phyloP scores from a whole-genome alignment of 2,329 filamentous ascomycete genomes.

The Fusarium equiseti region DNA sequence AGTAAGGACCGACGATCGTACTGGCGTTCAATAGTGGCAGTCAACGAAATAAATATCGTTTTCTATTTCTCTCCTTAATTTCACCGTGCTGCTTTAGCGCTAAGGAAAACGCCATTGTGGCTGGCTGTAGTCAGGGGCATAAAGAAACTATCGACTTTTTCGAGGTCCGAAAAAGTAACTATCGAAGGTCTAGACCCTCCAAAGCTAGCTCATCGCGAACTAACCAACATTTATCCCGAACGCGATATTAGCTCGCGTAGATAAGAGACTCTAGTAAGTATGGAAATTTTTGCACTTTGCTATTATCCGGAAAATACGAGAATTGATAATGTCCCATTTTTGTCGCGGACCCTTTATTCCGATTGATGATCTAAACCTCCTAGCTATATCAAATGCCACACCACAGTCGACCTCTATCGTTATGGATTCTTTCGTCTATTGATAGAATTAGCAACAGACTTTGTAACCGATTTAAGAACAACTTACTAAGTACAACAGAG shows the following conservation, averaged over 20 bases:
- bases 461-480: no score
- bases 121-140: constrained; percentile 13
- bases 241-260: background rate
- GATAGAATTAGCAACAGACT: no score
- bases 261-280: background rate
- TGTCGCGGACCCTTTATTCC: background rate
- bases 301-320: rapidly evolving
- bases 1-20: background rate
- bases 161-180: background rate
- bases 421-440: no score
- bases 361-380: no score
- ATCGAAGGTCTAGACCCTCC: background rate
- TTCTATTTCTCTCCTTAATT: background rate
- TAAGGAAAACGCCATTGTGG: background rate
- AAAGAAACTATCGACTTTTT: constrained; percentile 7
- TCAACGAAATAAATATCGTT: background rate
- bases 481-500: no score
- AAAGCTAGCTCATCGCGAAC: background rate
- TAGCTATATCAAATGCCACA: no score
- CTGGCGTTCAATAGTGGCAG: background rate
- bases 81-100: background rate
- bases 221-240: background rate
- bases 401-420: no score
- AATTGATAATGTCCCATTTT: rapidly evolving
- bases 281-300: background rate